Evolutionary conservation across 306 rosid genomes (phyloP).

Genomic region (Bauhinia variegata): DNA sequence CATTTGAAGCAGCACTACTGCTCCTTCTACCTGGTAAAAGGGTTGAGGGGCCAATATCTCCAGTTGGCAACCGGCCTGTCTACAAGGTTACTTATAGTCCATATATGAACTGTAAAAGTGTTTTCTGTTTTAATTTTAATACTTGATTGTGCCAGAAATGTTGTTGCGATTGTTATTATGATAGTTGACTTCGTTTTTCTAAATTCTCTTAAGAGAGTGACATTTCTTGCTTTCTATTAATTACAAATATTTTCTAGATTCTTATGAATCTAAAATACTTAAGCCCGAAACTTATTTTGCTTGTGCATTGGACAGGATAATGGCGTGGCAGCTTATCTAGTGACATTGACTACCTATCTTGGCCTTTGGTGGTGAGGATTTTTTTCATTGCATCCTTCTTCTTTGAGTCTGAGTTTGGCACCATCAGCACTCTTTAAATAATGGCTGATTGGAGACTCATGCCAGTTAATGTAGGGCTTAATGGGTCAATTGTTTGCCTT

Average conservation of each 20-base stretch:
- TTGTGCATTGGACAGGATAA: slow-evolving; percentile 65
- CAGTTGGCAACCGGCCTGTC: slow-evolving; percentile 78
- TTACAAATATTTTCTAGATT: not conserved
- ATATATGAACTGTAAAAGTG: not conserved
- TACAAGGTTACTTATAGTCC: slow-evolving; percentile 64
- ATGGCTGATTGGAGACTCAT: not conserved
- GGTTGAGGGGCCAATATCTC: slow-evolving; percentile 87
- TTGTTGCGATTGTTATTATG: not conserved
- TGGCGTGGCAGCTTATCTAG: slow-evolving; percentile 73
- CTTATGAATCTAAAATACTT: not conserved
- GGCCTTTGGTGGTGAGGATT: slow-evolving; percentile 80
- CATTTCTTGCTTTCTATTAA: not conserved
- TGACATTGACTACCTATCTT: slow-evolving; percentile 71
- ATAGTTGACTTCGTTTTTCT: not conserved
- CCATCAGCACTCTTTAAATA: slow-evolving; percentile 6
- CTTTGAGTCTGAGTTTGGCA: slow-evolving; percentile 3
- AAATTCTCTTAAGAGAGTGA: not conserved
- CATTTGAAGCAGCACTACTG: slow-evolving; percentile 84
- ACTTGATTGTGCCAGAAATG: not conserved
- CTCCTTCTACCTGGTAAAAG: slow-evolving; percentile 79
- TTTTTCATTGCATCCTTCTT: slow-evolving; percentile 6
- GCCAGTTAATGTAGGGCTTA: not conserved
- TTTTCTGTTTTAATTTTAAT: slow-evolving; percentile 2
- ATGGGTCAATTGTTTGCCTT: not conserved
- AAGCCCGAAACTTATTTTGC: not conserved